Conservation (phyloP, 1,139 yeast genomes). For the Yamadazyma pseudoaaseri region DNA sequence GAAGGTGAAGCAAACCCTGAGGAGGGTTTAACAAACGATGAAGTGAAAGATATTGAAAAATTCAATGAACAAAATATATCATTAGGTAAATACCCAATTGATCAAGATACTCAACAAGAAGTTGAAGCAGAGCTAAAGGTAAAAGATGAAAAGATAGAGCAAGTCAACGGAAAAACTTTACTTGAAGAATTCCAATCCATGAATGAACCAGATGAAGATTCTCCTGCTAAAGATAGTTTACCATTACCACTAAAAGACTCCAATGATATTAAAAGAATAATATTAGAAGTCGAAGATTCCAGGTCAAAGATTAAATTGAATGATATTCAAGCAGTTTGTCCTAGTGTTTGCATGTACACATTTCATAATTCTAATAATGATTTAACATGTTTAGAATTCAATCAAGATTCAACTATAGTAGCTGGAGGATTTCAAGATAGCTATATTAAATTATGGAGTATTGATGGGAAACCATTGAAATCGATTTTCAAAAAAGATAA, state of each 20-base stretch:
- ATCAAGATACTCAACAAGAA: constrained; percentile 81
- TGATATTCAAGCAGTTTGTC: constrained; percentile 73
- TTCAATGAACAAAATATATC: constrained; percentile 73
- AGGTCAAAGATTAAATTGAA: constrained; percentile 64
- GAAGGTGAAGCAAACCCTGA: constrained; percentile 53
- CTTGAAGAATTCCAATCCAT: constrained; percentile 51
- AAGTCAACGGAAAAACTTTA: constrained; percentile 39
- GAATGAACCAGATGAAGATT: constrained; percentile 53
- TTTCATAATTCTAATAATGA: constrained; percentile 94
- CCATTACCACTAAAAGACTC: constrained; percentile 87
- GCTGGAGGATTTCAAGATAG: constrained; percentile 97
- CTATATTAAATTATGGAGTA: constrained; percentile 85
- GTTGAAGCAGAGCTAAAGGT: constrained; percentile 79
- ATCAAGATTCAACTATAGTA: constrained; percentile 79
- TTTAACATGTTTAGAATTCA: constrained; percentile 79
- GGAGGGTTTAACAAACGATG: constrained; percentile 62
- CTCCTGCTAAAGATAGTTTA: constrained; percentile 71
- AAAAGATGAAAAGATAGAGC: constrained; percentile 57
- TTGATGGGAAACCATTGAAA: constrained; percentile 82
- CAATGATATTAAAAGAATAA: constrained; percentile 74
- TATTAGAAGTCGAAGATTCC: constrained; percentile 77
- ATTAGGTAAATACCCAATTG: constrained; percentile 82
- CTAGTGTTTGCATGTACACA: constrained; percentile 97
- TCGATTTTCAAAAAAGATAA: constrained; percentile 65
- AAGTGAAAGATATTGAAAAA: constrained; percentile 50